Base-by-base conservation (phyloP, 441 rosid species). In the Aquilaria agallochum region DNA sequence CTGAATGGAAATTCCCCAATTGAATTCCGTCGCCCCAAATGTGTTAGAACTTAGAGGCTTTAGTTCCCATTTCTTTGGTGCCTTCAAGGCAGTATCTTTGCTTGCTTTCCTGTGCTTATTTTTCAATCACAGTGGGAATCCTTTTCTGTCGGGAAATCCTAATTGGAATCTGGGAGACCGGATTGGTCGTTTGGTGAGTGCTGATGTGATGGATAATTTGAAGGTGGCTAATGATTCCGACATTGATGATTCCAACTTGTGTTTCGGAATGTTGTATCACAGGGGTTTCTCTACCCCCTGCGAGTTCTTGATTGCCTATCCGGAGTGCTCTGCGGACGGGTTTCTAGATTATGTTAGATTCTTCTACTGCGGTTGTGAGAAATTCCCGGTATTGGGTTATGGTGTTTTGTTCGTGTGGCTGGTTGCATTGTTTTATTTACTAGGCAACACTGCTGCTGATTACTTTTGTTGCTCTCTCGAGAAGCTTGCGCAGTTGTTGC, bases 381-480 rank as follows among this genome's bases (percentile, higher is more conserved):
- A 75, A 11, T 59, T 73, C 57, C 31, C 45, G 31, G 32, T 50
- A 34, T 51, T 76, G 58, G 85, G 76, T 8, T 76, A 67, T 69
- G 47, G 42, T 1, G 70, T 76, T 15, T 71, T 84, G 71, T 68
- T 68, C 0, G 2, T 80, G 10, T 84, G 90, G 90, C 73, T 84
- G 11, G 71, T 46, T 53, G 80, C 83, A n/a, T 63, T 84, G 75
- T 84, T 84, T 73, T 84, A 84, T 60, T 36, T 84, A 58, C 55
- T 82, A 72, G 87, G 87, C 30, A 84, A 80, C 52, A 84, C 90
- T 40, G 85, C 87, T 0, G 80, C 83, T 0, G 83, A 84, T 68
- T 84, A 76, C 68, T 81, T 84, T 62, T 81, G 82, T 59, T 77
- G 80, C 64, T 79, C 85, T 3, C 71, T 82, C 65, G 87, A 82